These are phyloP conservation scores for Verticillium zaregamsianum DNA, from an alignment of 2,329 filamentous ascomycete species.

Conservation along the genomic window DNA sequence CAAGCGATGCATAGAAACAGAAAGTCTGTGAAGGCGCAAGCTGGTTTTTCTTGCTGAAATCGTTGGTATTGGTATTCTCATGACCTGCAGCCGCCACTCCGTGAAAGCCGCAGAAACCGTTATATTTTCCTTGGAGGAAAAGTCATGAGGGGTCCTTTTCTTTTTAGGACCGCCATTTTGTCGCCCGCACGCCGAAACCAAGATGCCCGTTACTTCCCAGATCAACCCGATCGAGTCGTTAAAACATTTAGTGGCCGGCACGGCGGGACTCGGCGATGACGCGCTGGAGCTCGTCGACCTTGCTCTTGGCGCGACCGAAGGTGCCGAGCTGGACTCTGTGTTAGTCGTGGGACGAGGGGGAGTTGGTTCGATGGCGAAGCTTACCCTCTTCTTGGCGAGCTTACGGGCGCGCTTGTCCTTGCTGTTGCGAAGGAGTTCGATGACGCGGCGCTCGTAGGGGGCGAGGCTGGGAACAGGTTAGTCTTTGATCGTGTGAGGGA, in stretches of 20 bases:
- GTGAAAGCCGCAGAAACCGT: constrained; percentile 1
- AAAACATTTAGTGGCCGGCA: constrained; percentile 49
- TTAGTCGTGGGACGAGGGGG: constrained; percentile 16
- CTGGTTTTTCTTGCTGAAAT: not conserved
- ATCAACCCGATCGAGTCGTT: constrained; percentile 1
- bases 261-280: constrained; percentile 94
- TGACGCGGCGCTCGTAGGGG: constrained; percentile 96
- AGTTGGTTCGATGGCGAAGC: constrained; percentile 28
- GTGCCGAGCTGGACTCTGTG: constrained; percentile 72
- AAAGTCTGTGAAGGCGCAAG: not conserved
- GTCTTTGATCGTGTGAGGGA: constrained; percentile 6
- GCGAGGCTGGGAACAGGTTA: constrained; percentile 58
- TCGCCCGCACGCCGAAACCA: constrained; percentile 4
- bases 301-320: constrained; percentile 97
- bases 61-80: constrained; percentile 4
- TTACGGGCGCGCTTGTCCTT: constrained; percentile 99
- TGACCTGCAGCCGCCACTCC: not conserved
- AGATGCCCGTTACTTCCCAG: constrained; percentile 6
- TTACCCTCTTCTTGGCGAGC: constrained; percentile 97
- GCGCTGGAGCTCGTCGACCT: constrained; percentile 98
- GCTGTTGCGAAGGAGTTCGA: constrained; percentile 97
- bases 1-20: not conserved
- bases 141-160: not conserved
- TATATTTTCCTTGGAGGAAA: not conserved
- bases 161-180: not conserved